Conservation (phyloP, 768 basidiomycete species). For the Russula emetica region DNA sequence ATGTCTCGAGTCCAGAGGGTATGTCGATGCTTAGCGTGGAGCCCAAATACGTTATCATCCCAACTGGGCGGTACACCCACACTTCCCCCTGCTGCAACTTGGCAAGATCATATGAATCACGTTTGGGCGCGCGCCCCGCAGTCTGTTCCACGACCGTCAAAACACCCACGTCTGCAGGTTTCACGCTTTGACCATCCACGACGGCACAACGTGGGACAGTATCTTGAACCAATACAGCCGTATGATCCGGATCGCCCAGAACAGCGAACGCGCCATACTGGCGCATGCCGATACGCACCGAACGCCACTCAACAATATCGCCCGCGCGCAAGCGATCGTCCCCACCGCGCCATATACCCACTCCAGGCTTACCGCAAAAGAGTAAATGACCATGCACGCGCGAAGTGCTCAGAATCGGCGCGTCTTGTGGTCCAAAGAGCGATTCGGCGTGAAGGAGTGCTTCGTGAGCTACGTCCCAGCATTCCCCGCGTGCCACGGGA, state of each 20-base stretch:
- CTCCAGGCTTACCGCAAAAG: constrained; percentile 40
- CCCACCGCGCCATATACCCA: constrained; percentile 48
- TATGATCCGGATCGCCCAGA: constrained; percentile 54
- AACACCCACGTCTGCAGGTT: constrained; percentile 40
- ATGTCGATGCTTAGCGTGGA: constrained; percentile 26
- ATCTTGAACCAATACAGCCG: constrained; percentile 47
- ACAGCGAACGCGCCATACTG: constrained; percentile 29
- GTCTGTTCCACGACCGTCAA: constrained; percentile 55
- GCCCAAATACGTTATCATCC: constrained; percentile 38
- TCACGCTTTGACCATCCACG: constrained; percentile 36
- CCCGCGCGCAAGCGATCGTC: constrained; percentile 50
- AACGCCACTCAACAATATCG: constrained; percentile 53
- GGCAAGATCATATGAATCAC: constrained; percentile 42
- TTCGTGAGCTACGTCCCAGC: constrained; percentile 55
- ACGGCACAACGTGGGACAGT: constrained; percentile 34
- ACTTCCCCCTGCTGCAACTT: constrained; percentile 48
- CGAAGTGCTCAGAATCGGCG: constrained; percentile 45
- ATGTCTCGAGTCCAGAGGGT: constrained; percentile 15
- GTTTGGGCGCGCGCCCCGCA: constrained; percentile 39
- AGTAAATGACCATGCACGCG: constrained; percentile 56
- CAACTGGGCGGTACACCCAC: constrained; percentile 54
- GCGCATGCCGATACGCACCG: constrained; percentile 30
- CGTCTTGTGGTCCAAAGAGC: constrained; percentile 40
- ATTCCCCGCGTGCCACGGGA: constrained; percentile 50
- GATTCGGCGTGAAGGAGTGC: constrained; percentile 43